A percentile compares a stretch with the other conserved stretches of the same genome.
Conservation (phyloP, 805 yeast genomes). For the Monosporozyma yasuniensis region DNA sequence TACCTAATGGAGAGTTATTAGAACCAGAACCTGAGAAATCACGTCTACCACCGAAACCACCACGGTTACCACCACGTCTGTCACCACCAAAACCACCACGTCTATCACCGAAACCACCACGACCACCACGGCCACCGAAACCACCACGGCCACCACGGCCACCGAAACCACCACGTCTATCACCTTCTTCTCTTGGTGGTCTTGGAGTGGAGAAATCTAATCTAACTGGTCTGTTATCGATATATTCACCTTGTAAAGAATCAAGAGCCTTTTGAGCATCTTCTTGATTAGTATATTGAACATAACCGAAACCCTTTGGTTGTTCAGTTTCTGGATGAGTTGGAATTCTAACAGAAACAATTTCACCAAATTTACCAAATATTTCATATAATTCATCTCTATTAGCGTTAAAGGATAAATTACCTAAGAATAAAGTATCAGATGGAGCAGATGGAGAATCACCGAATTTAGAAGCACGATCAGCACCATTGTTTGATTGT, state of each 20-base stretch:
- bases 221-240: constrained; percentile 90
- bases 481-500: constrained; percentile 42
- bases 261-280: constrained; percentile 86
- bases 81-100: constrained; percentile 30
- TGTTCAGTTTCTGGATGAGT: constrained; percentile 98
- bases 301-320: constrained; percentile 98
- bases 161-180: constrained; percentile 30
- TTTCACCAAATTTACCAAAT: constrained; percentile 72
- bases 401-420: constrained; percentile 83
- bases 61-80: constrained; percentile 37
- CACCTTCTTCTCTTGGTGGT: constrained; percentile 42
- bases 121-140: constrained; percentile 11
- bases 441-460: constrained; percentile 88
- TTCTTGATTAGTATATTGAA: constrained; percentile 77
- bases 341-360: constrained; percentile 87
- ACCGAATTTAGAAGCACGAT: constrained; percentile 84
- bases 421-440: constrained; percentile 93
- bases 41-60: constrained; percentile 30
- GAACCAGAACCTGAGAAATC: constrained; percentile 44
- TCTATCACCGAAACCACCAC: constrained; percentile 33
- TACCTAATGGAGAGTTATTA: constrained; percentile 49
- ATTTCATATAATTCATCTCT: constrained; percentile 67
- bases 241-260: constrained; percentile 78
- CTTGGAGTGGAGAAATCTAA: constrained; percentile 91
- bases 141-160: constrained; percentile 22